Percentiles rank a stretch among this genome's conserved stretches.
phyloP scores from a whole-genome alignment of 768 basidiomycete species.

The Trametes meyenii region DNA sequence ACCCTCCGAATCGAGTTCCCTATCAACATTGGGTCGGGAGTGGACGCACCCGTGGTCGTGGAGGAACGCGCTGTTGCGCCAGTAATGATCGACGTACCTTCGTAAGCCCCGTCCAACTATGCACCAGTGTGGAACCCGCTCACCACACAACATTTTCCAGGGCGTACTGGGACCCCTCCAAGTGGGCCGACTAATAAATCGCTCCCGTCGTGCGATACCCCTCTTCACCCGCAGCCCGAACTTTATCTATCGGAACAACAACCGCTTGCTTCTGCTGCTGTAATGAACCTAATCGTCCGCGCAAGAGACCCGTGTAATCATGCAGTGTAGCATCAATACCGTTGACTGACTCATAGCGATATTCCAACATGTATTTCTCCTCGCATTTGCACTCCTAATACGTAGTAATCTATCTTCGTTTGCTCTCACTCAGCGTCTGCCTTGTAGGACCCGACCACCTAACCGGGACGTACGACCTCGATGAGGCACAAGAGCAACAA shows the following conservation, averaged over 20 bases:
- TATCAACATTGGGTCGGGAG: conserved; percentile 21
- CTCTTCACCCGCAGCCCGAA: neutral
- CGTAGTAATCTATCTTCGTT: neutral
- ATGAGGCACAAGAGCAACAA: no score
- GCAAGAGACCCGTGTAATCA: neutral
- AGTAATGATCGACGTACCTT: conserved; percentile 11
- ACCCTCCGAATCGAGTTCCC: conserved; percentile 23
- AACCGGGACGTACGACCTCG: no score
- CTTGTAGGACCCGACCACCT: no score
- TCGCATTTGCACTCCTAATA: neutral
- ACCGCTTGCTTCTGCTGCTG: neutral
- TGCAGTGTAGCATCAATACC: neutral
- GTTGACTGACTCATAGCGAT: neutral
- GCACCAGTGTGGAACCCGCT: no score
- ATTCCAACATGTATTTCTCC: neutral
- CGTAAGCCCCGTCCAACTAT: neutral
- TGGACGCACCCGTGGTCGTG: conserved; percentile 9
- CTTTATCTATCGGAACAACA: neutral
- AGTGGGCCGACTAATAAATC: conserved; percentile 6
- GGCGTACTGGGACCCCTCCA: conserved; percentile 12
- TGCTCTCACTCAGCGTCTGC: neutral
- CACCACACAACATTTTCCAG: neutral
- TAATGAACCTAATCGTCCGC: neutral
- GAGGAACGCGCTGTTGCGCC: conserved; percentile 3
- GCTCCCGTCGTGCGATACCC: neutral